These are phyloP conservation scores for Microdochium bolleyi DNA, from an alignment of 2,329 filamentous ascomycete species.

Conservation along the genomic window DNA sequence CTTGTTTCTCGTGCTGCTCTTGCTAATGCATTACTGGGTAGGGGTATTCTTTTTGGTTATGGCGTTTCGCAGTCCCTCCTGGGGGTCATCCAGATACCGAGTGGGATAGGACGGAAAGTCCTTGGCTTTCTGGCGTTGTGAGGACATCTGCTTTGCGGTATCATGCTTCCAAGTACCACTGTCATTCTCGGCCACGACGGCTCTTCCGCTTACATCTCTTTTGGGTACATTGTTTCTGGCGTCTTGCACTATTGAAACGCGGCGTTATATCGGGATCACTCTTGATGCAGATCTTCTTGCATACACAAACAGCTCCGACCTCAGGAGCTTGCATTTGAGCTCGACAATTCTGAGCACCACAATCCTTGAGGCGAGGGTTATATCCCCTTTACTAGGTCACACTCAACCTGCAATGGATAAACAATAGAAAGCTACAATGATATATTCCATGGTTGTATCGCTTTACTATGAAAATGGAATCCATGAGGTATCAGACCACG, in stretches of 20 bases:
- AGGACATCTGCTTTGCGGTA: too few relatives aligned
- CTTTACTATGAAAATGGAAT: not conserved
- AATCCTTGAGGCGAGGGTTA: not conserved
- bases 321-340: not conserved
- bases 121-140: too few relatives aligned
- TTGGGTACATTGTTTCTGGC: too few relatives aligned
- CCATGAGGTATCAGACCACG: not conserved
- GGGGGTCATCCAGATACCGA: too few relatives aligned
- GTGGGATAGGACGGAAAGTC: too few relatives aligned
- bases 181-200: too few relatives aligned
- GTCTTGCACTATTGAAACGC: too few relatives aligned
- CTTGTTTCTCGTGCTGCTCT: too few relatives aligned
- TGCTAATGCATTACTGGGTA: too few relatives aligned
- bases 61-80: too few relatives aligned
- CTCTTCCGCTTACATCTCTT: not conserved
- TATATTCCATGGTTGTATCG: not conserved
- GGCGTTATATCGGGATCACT: not conserved
- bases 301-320: not conserved
- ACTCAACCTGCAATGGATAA: not conserved
- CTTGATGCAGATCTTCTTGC: not conserved
- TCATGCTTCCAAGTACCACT: too few relatives aligned
- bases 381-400: not conserved
- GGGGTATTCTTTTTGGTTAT: too few relatives aligned
- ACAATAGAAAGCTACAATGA: not conserved
- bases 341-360: not conserved